phyloP scores from a whole-genome alignment of 768 basidiomycete genomes.

The Kwoniella newhampshirensis region DNA sequence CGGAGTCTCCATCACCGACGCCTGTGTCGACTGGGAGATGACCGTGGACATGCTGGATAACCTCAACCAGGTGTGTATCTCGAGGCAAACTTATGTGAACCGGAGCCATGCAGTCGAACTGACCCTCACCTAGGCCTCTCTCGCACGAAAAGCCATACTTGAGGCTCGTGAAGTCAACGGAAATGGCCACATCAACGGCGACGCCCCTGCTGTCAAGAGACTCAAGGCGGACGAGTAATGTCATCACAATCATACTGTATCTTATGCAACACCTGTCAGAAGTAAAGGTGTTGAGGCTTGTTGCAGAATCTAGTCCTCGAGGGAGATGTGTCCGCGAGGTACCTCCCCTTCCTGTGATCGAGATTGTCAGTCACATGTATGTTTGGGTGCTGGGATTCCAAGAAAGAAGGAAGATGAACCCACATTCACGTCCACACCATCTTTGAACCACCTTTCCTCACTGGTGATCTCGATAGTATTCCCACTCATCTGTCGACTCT shows the following conservation, averaged over 20 bases:
- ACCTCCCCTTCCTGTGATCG: slow-evolving; percentile 17
- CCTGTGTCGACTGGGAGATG: slow-evolving; percentile 84
- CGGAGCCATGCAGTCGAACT: not conserved
- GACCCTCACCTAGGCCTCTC: slow-evolving; percentile 27
- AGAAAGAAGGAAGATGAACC: slow-evolving; percentile 4
- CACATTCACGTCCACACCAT: slow-evolving; percentile 43
- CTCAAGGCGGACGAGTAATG: slow-evolving; percentile 31
- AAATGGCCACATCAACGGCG: slow-evolving; percentile 20
- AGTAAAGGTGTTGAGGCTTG: not conserved
- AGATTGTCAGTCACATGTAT: not conserved
- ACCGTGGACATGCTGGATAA: slow-evolving; percentile 55
- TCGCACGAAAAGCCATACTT: slow-evolving; percentile 33
- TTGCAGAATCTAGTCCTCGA: not conserved
- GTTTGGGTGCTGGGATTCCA: not conserved
- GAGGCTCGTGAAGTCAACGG: slow-evolving; percentile 28
- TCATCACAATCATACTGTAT: not conserved
- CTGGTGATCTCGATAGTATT: slow-evolving; percentile 56
- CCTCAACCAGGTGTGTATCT: slow-evolving; percentile 37
- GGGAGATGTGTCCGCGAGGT: slow-evolving; percentile 17
- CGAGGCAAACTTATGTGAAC: no score
- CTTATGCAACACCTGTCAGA: not conserved
- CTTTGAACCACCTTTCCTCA: slow-evolving; percentile 61
- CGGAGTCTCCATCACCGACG: slow-evolving; percentile 58
- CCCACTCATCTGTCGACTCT: slow-evolving; percentile 58
- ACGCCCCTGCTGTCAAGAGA: slow-evolving; percentile 24